Conservation (phyloP, 768 basidiomycete genomes). For the Leccinellum luteum region DNA sequence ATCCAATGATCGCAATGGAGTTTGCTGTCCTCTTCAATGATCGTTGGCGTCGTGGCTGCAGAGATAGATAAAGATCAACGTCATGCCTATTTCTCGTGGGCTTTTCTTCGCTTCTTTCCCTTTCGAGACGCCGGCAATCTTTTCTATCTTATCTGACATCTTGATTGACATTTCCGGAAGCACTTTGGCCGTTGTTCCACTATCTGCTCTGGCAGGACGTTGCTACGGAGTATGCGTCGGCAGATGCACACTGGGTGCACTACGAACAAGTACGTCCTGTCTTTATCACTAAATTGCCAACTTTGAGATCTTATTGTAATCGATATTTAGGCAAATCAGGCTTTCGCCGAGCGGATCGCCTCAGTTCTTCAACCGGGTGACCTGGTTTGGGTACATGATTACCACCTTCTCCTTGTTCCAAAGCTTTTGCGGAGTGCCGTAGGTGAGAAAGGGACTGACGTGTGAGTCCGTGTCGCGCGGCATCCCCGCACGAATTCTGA, state of each 20-base stretch:
- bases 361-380: constrained; percentile 86
- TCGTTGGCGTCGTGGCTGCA: background rate
- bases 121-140: background rate
- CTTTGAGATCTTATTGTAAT: constrained; percentile 6
- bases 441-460: constrained; percentile 28
- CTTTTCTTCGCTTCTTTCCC: background rate
- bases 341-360: constrained; percentile 73
- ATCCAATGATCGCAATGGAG: background rate
- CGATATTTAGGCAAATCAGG: constrained; percentile 68
- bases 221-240: constrained; percentile 82
- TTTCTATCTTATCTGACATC: background rate
- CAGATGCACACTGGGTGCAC: constrained; percentile 68
- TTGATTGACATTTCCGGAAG: constrained; percentile 38
- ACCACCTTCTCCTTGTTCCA: constrained; percentile 91
- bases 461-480: constrained; percentile 12
- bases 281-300: background rate
- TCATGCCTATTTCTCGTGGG: background rate
- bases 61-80: background rate
- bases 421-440: constrained; percentile 74
- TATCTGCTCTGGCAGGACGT: constrained; percentile 98
- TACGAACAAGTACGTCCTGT: constrained; percentile 25
- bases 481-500: background rate
- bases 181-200: constrained; percentile 97
- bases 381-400: constrained; percentile 92
- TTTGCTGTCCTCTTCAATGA: background rate